Evolutionary conservation across 2,329 filamentous ascomycete species (phyloP).

Genomic region (Xylariaceae sp.): DNA sequence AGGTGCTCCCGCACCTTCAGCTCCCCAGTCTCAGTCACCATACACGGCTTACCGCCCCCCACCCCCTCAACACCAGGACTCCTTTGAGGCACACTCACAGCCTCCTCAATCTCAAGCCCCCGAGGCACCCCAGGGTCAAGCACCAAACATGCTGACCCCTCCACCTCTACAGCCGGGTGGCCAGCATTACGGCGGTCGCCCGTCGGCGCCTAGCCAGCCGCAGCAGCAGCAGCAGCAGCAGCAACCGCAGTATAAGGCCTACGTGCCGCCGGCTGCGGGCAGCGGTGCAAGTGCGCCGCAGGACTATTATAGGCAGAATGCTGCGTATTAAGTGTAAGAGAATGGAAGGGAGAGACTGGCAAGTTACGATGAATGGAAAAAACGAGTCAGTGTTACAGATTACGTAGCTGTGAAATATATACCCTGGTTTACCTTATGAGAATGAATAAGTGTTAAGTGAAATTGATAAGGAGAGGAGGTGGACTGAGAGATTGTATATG

Average conservation of each 20-base stretch:
- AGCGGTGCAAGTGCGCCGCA: constrained; percentile 45
- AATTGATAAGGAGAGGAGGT: no score
- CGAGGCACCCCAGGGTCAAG: constrained; percentile 35
- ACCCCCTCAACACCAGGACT: constrained; percentile 24
- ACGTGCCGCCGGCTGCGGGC: constrained; percentile 44
- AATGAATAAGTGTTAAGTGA: no score
- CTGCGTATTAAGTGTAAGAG: constrained; percentile 23
- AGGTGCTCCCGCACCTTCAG: constrained; percentile 26
- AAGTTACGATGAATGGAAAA: background rate
- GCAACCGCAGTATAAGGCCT: constrained; percentile 55
- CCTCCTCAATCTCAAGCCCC: constrained; percentile 35
- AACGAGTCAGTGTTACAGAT: no score
- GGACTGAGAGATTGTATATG: no score
- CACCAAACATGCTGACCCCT: constrained; percentile 35
- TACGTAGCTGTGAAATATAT: no score
- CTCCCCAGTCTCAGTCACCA: constrained; percentile 35
- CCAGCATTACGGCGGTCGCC: constrained; percentile 44
- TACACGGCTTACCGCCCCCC: constrained; percentile 35
- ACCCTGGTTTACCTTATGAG: no score
- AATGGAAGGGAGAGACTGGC: background rate
- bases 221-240: constrained; percentile 11
- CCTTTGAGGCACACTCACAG: constrained; percentile 29
- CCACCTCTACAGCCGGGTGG: constrained; percentile 44
- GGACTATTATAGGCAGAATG: constrained; percentile 51
- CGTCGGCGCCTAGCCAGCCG: constrained; percentile 45